Percentiles rank a stretch among this genome's conserved stretches.
Conservation (phyloP, 164 flowering plant species). For the Macadamia integrifolia region DNA sequence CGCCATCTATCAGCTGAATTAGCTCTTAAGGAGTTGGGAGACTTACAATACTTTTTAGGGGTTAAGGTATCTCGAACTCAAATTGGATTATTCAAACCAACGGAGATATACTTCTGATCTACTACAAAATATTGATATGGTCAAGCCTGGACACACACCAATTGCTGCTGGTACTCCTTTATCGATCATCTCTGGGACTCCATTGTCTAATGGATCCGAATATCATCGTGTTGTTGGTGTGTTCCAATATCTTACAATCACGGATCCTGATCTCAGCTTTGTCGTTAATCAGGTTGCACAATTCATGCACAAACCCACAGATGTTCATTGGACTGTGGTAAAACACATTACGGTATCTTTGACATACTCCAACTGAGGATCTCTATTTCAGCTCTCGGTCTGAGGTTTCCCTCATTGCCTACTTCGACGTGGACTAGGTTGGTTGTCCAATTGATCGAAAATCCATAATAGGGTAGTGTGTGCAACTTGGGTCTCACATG, state of each 20-base stretch:
- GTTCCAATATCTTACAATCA: too few species aligned
- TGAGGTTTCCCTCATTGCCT: background rate
- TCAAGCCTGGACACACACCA: constrained; percentile 2
- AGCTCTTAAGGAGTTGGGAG: constrained; percentile 14
- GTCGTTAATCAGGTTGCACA: background rate
- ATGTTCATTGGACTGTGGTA: background rate
- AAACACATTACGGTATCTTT: background rate
- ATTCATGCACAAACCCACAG: background rate
- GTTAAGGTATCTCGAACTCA: constrained; percentile 7
- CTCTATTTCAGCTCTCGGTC: too few species aligned
- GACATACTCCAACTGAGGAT: too few species aligned
- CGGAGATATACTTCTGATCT: constrained; percentile 2
- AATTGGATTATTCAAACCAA: constrained; percentile 12
- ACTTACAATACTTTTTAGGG: constrained; percentile 11
- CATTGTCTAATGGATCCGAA: background rate
- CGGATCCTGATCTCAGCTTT: too few species aligned
- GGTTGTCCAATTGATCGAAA: background rate
- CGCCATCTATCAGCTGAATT: background rate
- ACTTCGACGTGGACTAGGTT: constrained; percentile 7
- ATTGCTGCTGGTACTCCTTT: background rate
- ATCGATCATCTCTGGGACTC: background rate
- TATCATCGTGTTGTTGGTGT: too few species aligned
- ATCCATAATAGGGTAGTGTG: background rate
- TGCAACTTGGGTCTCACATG: constrained; percentile 1
- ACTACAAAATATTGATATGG: constrained; percentile 2